Conservation (phyloP, 1,284 basidiomycete species). For the Garcileccinum viscosum region DNA sequence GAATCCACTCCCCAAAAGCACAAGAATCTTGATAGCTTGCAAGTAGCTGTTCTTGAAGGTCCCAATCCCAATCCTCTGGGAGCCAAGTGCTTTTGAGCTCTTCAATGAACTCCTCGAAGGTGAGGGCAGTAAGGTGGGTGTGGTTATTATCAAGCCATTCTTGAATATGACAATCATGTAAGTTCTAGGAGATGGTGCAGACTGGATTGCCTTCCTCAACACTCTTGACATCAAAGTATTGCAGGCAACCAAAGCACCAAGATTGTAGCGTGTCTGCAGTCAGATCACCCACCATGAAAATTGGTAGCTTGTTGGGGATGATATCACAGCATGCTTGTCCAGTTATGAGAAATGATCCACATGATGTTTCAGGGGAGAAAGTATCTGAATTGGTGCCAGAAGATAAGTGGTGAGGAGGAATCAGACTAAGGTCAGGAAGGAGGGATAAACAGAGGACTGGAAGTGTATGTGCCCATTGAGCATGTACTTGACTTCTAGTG, state of each 20-base stretch:
- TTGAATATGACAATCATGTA: constrained; percentile 2
- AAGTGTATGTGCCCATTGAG: too few relatives aligned
- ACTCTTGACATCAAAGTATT: neutral
- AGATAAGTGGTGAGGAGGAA: too few relatives aligned
- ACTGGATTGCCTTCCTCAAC: neutral
- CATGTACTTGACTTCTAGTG: too few relatives aligned
- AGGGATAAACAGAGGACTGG: too few relatives aligned
- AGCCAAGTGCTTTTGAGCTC: constrained; percentile 6
- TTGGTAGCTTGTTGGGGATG: neutral
- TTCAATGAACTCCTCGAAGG: constrained; percentile 4
- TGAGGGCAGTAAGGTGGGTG: neutral
- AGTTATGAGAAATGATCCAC: too few relatives aligned
- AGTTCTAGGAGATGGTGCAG: neutral
- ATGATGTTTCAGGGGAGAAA: too few relatives aligned
- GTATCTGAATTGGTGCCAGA: too few relatives aligned
- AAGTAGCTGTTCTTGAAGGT: neutral
- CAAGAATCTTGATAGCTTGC: neutral
- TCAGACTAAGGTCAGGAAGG: too few relatives aligned
- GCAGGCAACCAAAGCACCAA: neutral
- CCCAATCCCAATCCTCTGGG: neutral
- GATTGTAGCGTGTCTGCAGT: neutral
- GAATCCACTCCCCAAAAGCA: neutral
- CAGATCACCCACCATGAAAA: neutral
- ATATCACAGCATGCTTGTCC: neutral
- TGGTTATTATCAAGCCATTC: constrained; percentile 11